These are phyloP conservation scores for Moniliella sp. DNA, from an alignment of 1,284 basidiomycete genomes.

Conservation along the genomic window DNA sequence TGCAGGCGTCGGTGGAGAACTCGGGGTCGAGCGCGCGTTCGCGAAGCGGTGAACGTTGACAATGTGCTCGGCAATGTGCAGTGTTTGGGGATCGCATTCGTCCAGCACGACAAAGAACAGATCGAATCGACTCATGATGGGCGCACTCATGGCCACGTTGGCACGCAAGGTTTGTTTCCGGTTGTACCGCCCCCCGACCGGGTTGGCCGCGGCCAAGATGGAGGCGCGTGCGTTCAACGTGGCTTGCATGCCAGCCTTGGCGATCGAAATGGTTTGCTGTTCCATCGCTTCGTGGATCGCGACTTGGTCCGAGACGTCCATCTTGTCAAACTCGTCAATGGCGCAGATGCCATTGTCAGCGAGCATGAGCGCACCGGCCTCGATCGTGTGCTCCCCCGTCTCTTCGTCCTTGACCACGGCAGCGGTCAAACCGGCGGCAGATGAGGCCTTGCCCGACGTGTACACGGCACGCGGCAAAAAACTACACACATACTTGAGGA, in stretches of 20 bases:
- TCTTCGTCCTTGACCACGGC: constrained; percentile 97
- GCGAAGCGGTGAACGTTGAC: constrained; percentile 94
- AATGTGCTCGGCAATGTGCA: constrained; percentile 86
- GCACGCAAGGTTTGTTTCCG: constrained; percentile 73
- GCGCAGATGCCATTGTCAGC: constrained; percentile 98
- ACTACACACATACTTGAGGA: constrained; percentile 97
- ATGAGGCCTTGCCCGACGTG: constrained; percentile 94
- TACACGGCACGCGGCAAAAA: constrained; percentile 95
- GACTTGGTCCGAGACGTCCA: constrained; percentile 93
- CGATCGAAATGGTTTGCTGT: constrained; percentile 97
- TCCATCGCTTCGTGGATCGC: constrained; percentile 99
- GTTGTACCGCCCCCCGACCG: constrained; percentile 85
- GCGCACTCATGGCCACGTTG: constrained; percentile 95
- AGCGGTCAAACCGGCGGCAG: constrained; percentile 91
- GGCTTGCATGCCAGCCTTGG: constrained; percentile 94
- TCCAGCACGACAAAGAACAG: constrained; percentile 95
- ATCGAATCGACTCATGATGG: constrained; percentile 98
- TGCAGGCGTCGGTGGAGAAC: constrained; percentile 91
- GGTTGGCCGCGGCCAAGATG: constrained; percentile 92
- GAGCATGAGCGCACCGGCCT: constrained; percentile 83
- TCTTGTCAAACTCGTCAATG: constrained; percentile 99
- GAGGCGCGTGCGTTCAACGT: constrained; percentile 93
- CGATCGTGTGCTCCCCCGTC: constrained; percentile 95
- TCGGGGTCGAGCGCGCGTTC: constrained; percentile 78
- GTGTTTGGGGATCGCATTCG: constrained; percentile 77